Percentiles rank a stretch among this genome's conserved stretches.
Conservation (phyloP, 2,329 filamentous ascomycete genomes). For the Fulvia fulva region DNA sequence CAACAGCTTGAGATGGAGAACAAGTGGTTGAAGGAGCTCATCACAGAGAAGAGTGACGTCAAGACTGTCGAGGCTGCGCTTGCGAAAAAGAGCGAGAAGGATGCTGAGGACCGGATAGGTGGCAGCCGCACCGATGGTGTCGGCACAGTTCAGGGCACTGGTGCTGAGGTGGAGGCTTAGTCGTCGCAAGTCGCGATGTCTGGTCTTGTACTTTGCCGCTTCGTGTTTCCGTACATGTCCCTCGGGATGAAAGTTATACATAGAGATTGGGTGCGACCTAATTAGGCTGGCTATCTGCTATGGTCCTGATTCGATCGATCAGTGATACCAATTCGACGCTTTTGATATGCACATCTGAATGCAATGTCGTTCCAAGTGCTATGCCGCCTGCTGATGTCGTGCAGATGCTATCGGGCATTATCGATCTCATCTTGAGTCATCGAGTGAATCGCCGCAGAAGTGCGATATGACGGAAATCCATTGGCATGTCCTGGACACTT, state of each 20-base stretch:
- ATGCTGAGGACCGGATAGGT: slow-evolving; percentile 26
- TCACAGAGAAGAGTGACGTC: slow-evolving; percentile 47
- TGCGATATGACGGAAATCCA: background rate
- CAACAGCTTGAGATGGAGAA: slow-evolving; percentile 52
- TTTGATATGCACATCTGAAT: background rate
- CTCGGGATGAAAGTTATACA: background rate
- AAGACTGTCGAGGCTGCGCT: slow-evolving; percentile 25
- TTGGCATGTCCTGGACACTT: background rate
- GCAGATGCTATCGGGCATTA: background rate
- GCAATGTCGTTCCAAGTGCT: background rate
- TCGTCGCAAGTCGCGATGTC: background rate
- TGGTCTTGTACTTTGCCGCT: background rate
- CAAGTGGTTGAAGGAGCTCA: slow-evolving; percentile 50
- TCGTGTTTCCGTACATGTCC: background rate
- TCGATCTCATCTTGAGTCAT: background rate
- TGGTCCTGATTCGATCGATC: background rate
- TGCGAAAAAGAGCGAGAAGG: slow-evolving; percentile 22
- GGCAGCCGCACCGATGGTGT: slow-evolving; percentile 31
- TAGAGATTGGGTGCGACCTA: background rate
- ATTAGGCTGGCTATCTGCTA: background rate
- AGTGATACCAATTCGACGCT: background rate
- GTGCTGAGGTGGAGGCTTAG: slow-evolving; percentile 5
- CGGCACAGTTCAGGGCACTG: slow-evolving; percentile 20
- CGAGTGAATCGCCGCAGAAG: background rate
- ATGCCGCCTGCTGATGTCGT: background rate